Base-by-base conservation (phyloP, 495 filamentous ascomycete species). In the Penicillium diatomitis region DNA sequence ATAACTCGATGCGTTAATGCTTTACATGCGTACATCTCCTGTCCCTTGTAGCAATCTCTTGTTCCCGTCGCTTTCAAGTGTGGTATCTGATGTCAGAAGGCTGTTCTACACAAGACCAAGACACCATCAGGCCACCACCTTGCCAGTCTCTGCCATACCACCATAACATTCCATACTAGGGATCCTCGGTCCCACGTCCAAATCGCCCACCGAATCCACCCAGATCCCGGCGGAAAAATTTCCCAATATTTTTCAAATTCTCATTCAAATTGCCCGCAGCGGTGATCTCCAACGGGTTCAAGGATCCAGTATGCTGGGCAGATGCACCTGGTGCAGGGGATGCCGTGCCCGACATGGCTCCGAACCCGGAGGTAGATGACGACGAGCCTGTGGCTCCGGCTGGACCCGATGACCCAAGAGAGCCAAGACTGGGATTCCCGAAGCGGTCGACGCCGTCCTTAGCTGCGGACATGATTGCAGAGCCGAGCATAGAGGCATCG, bases 241-340 rank as follows among this genome's bases (percentile, higher is more conserved):
- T 96, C 3, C 92, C 92, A 63, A 98, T 85, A 65, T 86, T 95
- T 75, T 85, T 88, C 66, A 95, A 58, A 65, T 96, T 96, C 68
- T 94, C 89, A 57, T 95, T 91, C 47, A 95, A 73, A 37, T 85
- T 85, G 4, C 72, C 76, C 5, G 76, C 66, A 12, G 74, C 66
- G 48, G 52, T 61, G 46, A 50, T 20, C 60, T 62, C 12, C 53
- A 60, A 28, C 54, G 49, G 5, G 45, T 57, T 4, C 53, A 49
- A 28, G 46, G 30, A 12, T 55, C 49, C 50, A 36, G 45, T 33
- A 34, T 50, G 55, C 41, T 57, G 58, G 8, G 35, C 35, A 8
- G 54, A 54, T 5, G 46, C n/a, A 32, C 40, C 20, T 11, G 51
- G 55, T 8, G 47, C 51, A 8, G 60, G 60, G 5, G 61, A 62